These are phyloP conservation scores for Microsporum ferrugineum DNA, from an alignment of 2,329 filamentous ascomycete species.

Conservation along the genomic window DNA sequence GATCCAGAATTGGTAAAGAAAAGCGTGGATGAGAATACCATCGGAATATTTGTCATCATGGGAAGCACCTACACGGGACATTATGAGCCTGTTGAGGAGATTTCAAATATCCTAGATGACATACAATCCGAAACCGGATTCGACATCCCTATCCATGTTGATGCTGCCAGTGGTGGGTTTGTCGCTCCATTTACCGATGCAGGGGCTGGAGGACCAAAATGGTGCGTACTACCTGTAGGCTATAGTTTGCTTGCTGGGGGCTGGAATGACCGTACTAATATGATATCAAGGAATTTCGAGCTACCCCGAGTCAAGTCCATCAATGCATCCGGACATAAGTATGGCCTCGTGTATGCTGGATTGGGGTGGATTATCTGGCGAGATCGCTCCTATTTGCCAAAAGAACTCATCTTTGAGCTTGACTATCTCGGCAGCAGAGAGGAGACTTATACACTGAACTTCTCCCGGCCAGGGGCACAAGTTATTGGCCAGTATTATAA, in stretches of 20 bases:
- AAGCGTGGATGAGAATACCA: constrained; percentile 64
- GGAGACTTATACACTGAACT: constrained; percentile 60
- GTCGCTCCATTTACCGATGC: constrained; percentile 34
- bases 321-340: constrained; percentile 44
- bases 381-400: constrained; percentile 52
- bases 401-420: constrained; percentile 58
- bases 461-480: constrained; percentile 58
- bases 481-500: constrained; percentile 64
- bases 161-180: constrained; percentile 34
- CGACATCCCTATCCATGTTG: constrained; percentile 52
- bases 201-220: constrained; percentile 41
- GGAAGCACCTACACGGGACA: constrained; percentile 64
- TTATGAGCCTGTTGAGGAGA: constrained; percentile 59
- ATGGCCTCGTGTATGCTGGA: constrained; percentile 51
- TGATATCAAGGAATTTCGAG: constrained; percentile 29
- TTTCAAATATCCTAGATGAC: constrained; percentile 53
- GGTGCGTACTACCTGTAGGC: constrained; percentile 28
- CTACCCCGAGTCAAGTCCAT: constrained; percentile 40
- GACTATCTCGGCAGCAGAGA: constrained; percentile 63
- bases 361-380: constrained; percentile 62
- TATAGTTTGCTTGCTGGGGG: background rate
- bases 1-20: constrained; percentile 54
- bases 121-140: constrained; percentile 50
- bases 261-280: background rate
- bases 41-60: constrained; percentile 62